These are phyloP conservation scores for Syzygium aromaticum DNA, from an alignment of 345 rosid species.

Conservation along the genomic window DNA sequence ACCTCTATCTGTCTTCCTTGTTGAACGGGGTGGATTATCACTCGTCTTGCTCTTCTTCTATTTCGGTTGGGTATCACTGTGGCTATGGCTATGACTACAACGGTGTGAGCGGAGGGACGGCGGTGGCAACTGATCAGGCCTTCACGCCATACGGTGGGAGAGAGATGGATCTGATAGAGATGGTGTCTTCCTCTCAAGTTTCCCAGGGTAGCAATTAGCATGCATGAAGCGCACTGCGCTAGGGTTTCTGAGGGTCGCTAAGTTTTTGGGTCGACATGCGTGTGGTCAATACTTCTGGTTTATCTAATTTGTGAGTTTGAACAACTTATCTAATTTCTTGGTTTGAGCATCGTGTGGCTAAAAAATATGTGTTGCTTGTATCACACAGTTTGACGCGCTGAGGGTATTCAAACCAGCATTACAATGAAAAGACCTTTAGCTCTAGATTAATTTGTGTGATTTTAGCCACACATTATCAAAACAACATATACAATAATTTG, in stretches of 20 bases:
- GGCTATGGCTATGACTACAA: slow-evolving; percentile 4
- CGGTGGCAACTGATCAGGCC: slow-evolving; percentile 12
- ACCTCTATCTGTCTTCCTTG: slow-evolving; percentile 46
- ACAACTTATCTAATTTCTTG: neutral
- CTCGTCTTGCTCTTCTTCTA: neutral
- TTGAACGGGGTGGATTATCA: slow-evolving; percentile 35
- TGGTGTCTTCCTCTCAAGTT: slow-evolving; percentile 43
- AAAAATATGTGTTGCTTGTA: neutral
- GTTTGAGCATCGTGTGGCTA: neutral
- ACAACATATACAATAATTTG: neutral
- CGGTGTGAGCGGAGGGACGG: neutral
- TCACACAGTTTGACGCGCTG: neutral
- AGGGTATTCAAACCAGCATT: neutral
- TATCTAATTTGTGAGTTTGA: neutral
- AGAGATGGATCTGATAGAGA: slow-evolving; percentile 98
- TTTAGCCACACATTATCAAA: neutral
- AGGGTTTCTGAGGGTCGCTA: neutral
- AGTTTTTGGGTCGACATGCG: neutral
- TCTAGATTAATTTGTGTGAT: neutral
- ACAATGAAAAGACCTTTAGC: neutral
- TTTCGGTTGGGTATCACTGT: neutral
- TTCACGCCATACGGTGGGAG: slow-evolving; percentile 15
- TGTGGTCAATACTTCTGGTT: neutral
- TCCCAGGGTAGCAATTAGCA: slow-evolving; percentile 7
- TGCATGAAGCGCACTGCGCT: neutral